These are phyloP conservation scores for Skeletonema menzelii DNA, from an alignment of 108 stramenopile species.

Conservation along the genomic window DNA sequence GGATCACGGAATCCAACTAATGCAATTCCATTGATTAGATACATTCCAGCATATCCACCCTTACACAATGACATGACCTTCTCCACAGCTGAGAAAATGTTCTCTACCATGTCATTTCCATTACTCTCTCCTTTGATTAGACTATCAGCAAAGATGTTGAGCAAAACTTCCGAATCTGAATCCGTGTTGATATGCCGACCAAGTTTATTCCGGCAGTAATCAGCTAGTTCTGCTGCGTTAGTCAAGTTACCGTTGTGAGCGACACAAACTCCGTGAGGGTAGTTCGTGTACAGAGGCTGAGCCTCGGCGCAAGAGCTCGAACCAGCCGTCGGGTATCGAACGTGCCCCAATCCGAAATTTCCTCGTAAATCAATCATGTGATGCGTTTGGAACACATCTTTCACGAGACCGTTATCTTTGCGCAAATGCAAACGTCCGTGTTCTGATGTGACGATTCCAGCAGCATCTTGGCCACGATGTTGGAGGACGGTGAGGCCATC, in stretches of 20 bases:
- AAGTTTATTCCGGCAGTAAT: slow-evolving; percentile 46
- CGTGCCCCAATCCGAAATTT: slow-evolving; percentile 94
- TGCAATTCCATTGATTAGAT: slow-evolving; percentile 94
- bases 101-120: slow-evolving; percentile 53
- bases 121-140: slow-evolving; percentile 55
- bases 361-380: slow-evolving; percentile 94
- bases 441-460: slow-evolving; percentile 94
- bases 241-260: slow-evolving; percentile 99
- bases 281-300: slow-evolving; percentile 98
- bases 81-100: slow-evolving; percentile 73
- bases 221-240: slow-evolving; percentile 80
- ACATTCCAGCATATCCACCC: slow-evolving; percentile 95
- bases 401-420: slow-evolving; percentile 97
- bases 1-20: slow-evolving; percentile 97
- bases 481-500: slow-evolving; percentile 98
- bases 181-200: slow-evolving; percentile 96
- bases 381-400: slow-evolving; percentile 95
- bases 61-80: slow-evolving; percentile 86
- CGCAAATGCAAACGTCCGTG: slow-evolving; percentile 84
- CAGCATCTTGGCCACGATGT: slow-evolving; percentile 99
- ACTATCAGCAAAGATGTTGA: slow-evolving; percentile 96
- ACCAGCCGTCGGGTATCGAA: slow-evolving; percentile 98
- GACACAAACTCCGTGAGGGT: slow-evolving; percentile 95
- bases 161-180: slow-evolving; percentile 95
- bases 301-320: slow-evolving; percentile 88